These are phyloP conservation scores for Leccinum truebloodii DNA, from an alignment of 768 basidiomycete genomes.

Conservation along the genomic window DNA sequence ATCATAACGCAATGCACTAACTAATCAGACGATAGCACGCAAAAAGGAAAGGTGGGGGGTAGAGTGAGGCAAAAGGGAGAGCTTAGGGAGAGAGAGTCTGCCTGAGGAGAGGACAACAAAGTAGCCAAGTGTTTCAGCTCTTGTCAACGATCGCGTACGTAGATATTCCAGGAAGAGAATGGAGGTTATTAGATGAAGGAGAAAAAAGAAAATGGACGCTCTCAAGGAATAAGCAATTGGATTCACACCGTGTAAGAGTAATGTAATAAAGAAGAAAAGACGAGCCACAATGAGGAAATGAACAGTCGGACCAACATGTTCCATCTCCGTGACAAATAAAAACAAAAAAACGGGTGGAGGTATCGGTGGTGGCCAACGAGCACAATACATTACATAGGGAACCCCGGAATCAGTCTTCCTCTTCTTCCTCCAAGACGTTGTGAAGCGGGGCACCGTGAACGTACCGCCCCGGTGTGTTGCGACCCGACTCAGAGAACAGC, in stretches of 20 bases:
- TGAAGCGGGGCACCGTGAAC: constrained; percentile 84
- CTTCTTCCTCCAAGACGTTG: constrained; percentile 83
- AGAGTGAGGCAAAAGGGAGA: not conserved
- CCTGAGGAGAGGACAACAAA: constrained; percentile 29
- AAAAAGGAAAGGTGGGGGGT: not conserved
- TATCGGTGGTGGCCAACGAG: constrained; percentile 28
- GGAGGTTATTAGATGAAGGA: constrained; percentile 26
- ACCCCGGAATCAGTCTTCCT: constrained; percentile 47
- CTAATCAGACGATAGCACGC: constrained; percentile 4
- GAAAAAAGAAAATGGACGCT: not conserved
- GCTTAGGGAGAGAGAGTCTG: constrained; percentile 4
- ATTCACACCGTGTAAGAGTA: constrained; percentile 8
- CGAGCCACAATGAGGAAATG: constrained; percentile 2
- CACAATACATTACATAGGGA: constrained; percentile 23
- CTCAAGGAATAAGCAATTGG: constrained; percentile 17
- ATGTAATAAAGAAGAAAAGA: not conserved
- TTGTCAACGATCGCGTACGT: constrained; percentile 23
- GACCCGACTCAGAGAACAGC: constrained; percentile 48
- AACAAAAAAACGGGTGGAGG: constrained; percentile 15
- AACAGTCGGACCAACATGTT: constrained; percentile 8
- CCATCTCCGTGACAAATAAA: constrained; percentile 9
- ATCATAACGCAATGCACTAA: constrained; percentile 23
- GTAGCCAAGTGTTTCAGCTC: constrained; percentile 1
- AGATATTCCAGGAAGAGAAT: constrained; percentile 16
- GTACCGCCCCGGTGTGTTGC: constrained; percentile 71